Evolutionary conservation across 1,284 basidiomycete species (phyloP).

Genomic region (Pholiota adiposa): DNA sequence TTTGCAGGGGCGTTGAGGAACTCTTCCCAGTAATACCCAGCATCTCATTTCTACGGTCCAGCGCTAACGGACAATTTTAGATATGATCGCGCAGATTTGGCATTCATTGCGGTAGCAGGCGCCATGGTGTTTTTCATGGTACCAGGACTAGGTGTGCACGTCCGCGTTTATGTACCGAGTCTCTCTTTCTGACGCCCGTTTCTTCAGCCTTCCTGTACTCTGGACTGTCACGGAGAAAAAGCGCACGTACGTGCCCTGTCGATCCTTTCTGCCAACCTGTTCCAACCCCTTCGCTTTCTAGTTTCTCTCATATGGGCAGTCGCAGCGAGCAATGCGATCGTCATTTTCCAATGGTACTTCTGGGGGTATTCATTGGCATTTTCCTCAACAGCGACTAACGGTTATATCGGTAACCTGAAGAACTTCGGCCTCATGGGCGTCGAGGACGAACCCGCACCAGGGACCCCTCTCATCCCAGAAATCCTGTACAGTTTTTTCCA

Average conservation of each 20-base stretch:
- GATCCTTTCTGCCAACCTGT: background rate
- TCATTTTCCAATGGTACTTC: conserved; percentile 90
- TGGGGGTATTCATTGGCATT: conserved; percentile 88
- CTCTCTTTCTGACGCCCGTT: conserved; percentile 9
- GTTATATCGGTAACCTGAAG: conserved; percentile 81
- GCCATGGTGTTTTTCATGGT: conserved; percentile 85
- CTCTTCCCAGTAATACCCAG: conserved; percentile 6
- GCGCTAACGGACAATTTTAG: conserved; percentile 26
- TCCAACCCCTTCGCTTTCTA: conserved; percentile 20
- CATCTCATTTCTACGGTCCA: background rate
- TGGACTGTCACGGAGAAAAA: conserved; percentile 80
- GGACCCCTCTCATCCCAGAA: conserved; percentile 71
- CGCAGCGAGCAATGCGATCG: conserved; percentile 73
- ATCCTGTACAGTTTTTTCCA: conserved; percentile 87
- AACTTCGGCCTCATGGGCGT: conserved; percentile 77
- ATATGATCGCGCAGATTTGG: conserved; percentile 74
- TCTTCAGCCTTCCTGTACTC: conserved; percentile 82
- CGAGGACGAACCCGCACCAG: conserved; percentile 77
- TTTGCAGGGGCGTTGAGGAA: conserved; percentile 3
- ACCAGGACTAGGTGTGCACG: conserved; percentile 62
- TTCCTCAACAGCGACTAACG: conserved; percentile 73
- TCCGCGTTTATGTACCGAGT: background rate
- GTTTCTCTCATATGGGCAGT: conserved; percentile 74
- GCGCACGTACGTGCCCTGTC: conserved; percentile 45
- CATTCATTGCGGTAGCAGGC: conserved; percentile 79